Conservation (phyloP, 345 rosid species). For the Hypericum perforatum region DNA sequence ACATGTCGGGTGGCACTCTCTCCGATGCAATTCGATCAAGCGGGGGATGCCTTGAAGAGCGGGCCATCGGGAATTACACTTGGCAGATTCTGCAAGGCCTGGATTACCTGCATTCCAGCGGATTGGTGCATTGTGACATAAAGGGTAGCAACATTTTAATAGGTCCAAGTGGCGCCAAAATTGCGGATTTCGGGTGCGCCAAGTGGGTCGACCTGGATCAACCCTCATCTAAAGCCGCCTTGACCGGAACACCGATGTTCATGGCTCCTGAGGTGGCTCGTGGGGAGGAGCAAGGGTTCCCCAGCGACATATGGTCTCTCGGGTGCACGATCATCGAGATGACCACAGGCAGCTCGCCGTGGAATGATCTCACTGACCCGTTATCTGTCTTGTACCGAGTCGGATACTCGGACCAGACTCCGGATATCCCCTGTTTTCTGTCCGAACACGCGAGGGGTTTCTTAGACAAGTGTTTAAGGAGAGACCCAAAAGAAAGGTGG, state of each 20-base stretch:
- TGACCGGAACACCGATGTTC: no score
- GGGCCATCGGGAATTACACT: conserved; percentile 31
- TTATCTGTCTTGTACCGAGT: conserved; percentile 24
- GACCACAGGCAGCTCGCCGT: conserved; percentile 45
- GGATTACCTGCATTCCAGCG: no score
- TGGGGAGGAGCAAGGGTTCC: no score
- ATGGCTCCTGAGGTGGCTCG: no score
- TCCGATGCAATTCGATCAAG: conserved; percentile 19
- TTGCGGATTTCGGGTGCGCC: conserved; percentile 74
- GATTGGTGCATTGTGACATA: no score
- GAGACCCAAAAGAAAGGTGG: conserved; percentile 33
- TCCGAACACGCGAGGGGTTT: conserved; percentile 31
- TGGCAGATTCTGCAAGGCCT: conserved; percentile 39
- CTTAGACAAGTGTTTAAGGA: conserved; percentile 32
- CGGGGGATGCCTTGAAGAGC: conserved; percentile 37
- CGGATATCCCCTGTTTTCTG: no score
- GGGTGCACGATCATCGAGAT: no score
- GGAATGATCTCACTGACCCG: conserved; percentile 19
- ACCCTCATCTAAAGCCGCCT: conserved; percentile 11
- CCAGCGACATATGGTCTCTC: no score
- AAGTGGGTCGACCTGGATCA: conserved; percentile 22
- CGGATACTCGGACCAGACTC: conserved; percentile 27
- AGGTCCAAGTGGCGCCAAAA: no score
- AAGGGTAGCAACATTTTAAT: no score
- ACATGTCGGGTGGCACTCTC: conserved; percentile 45